Base-by-base conservation (phyloP, 1,284 basidiomycete species). In the Termitomyces sp. region DNA sequence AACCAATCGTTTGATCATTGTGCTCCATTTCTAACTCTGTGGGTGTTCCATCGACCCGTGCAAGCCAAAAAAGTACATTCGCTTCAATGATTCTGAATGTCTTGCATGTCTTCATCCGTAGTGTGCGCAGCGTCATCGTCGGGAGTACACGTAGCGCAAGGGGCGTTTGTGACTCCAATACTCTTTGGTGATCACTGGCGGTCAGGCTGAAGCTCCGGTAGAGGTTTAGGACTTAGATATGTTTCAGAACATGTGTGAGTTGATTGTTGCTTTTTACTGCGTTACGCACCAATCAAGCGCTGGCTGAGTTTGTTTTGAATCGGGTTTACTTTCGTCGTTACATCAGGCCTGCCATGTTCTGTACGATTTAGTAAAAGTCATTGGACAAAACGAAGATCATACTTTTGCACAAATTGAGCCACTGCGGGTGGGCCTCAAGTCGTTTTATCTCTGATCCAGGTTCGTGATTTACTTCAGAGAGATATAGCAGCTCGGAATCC, bases 401-500 rank as follows among this genome's bases (percentile, higher is more conserved):
- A 91, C 89, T 84, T 52, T 71, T 57, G 60, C 83, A 85, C 30
- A 93, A 71, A 37, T 71, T 71, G 34, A 64, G 61, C 83, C 85
- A 90, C 50, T 78, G 81, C 34, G 84, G 84, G 61, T 89, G 83
- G 57, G 70, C 67, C 60, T 67, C 64, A 49, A 60, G 59, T 50
- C 77, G 74, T 53, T 73, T 74, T 24, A 75, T 72, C 18, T 80
- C 77, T 30, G 72, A 68, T 19, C 67, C 65, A 31, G 72, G 67
- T 24, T 77, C 68, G 46, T 76, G 78, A 47, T 74, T 72, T 56
- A 86, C 72, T 62, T 73, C 76, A 33, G 84, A 84, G 49, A 95
- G 72, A 68, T 94, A 96, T 64, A 88, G 91, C 38, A 92, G 68
- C 69, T 97, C 94, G 46, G 88, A 84, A 62, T 97, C 95, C n/a